Base-by-base conservation (phyloP, 225 moss, liverwort and hornwort species). In the Polytrichum formosum region DNA sequence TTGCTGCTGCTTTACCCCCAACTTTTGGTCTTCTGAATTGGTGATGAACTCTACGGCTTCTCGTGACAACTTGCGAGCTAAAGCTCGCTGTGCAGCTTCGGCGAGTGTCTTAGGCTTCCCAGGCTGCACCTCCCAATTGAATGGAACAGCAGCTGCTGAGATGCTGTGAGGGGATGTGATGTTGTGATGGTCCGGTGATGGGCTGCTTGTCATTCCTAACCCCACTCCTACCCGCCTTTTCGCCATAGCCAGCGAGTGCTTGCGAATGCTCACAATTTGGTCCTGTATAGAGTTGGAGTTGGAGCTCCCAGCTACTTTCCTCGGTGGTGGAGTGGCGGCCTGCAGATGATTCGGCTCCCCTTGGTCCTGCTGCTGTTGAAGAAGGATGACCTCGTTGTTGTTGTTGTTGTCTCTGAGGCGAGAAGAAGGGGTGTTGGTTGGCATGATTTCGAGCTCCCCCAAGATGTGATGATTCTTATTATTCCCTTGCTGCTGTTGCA, bases 41-140 rank as follows among this genome's bases (percentile, higher is more conserved):
- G 22, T 54, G 26, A 71, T 69, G 20, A 16, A 69, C 22, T 31
- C 78, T 16, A 46, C 46, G 13, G 46, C 46, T 62, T 87, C 91
- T 61, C 76, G 74, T 5, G 82, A 84, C 33, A 88, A 63, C 66
- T 80, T 83, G 10, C 90, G 72, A 30, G 90, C 88, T 17, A 88
- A 70, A 1, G 83, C 87, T 75, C 73, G 84, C 64, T 91, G 79
- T 0, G 86, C 66, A 1, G 78, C 75, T 22, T 73, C 75, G 18
- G 88, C 79, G n/a, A 87, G 81, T 19, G 78, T 87, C 74, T 87
- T 89, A 1, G 90, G 87, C 55, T 84, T 92, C 0, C 87, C 94
- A 21, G 92, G 94, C 61, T 83, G 85, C 6, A 89, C 94, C 76
- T 90, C 92, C 94, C 94, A 92, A 25, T 84, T 77, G 66, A 90